Base-by-base conservation (phyloP, 345 rosid species). In the Salix brachista region DNA sequence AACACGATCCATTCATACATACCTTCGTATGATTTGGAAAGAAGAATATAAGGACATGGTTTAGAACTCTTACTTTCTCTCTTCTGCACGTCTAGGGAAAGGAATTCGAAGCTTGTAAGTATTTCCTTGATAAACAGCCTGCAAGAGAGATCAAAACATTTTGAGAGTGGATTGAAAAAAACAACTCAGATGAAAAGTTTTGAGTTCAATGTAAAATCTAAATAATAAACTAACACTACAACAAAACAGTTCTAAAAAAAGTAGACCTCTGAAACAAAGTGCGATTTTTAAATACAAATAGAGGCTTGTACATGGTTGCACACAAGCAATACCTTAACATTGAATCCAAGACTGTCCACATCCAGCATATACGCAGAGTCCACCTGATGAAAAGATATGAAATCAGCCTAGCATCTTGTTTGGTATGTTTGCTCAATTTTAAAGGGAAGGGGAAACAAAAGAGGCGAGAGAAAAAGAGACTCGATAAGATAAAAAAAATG, bases 341-440 rank as follows among this genome's bases (percentile, higher is more conserved):
- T 84, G 90, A 93, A 96, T 79, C 98, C 99, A 77, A 96, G 89
- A 79, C 96, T 90, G 83, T 96, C 97, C 84, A 96, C 79, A 80
- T 93, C 97, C 71, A 93, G 87, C 87, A 96, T 96, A 86, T 80
- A 78, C 82, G 98, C 98, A 30, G 89, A 88, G 61, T 90, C 96
- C 75, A 96, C 99, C 97, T 96, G 87, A 72, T 80, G 26, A 70
- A 83, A 73, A 30, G 44, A 56, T n/a, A 76, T 8, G 9, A 75
- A 71, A 52, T 80, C 61, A 72, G 65, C 72, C 18, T 25, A 52
- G 71, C 8, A 18, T 37, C 28, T 2, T 34, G 7, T 41, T 39
- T 25, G 66, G 1, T 70, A 11, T n/a, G 9, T 58, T 58, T 58
- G 62, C 6, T 25, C 34, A 21, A 14, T 48, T 75, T 48, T 67